Base-by-base conservation (phyloP, 129 eudicot genomes). In the Chrysanthemum seticuspe region DNA sequence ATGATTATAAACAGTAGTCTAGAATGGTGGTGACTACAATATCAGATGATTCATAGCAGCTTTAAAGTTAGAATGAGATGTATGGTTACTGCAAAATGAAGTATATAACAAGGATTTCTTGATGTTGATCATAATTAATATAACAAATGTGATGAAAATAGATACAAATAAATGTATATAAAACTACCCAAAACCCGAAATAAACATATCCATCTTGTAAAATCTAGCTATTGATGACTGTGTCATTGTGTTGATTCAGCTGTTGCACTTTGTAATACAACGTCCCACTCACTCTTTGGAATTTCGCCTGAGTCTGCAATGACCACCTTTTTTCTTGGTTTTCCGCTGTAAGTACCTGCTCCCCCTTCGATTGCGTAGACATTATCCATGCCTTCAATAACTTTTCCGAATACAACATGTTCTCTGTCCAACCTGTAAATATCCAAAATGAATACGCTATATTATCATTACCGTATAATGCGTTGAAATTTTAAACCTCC, bases 281-380 rank as follows among this genome's bases (percentile, higher is more conserved):
- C 90, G 59, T 89, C 97, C 92, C 95, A 89, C 72, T 89, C 79
- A 72, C 61, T 78, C 84, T 86, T 87, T 2, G 86, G 87, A 59
- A 93, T 89, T 76, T 93, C 90, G 13, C 96, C 97, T 4, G 95
- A 87, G 74, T 93, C 96, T 2, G 86, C 85, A 23, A 93, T 86
- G 44, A 87, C 55, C 11, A 93, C 97, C 74, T 93, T 93, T 78
- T 93, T 93, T 75, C 98, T 87, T 4, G 97, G 97, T 74, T 89
- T 87, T 69, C 98, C 97, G 31, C 92, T 87, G 78, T 93, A 93
- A 36, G 98, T 93, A 56, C 98, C 98, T 0, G 97, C 98, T 84
- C 97, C 87, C 13, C 98, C 98, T 54, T 93, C 98, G n/a, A 93
- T 85, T 55, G 89, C 96, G 58, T 79, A 92, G 19, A 92, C 96